A percentile compares a stretch with the other conserved stretches of the same genome.
Evolutionary conservation across 495 filamentous ascomycete species (phyloP).

Genomic region (Lineolata rhizophorae): DNA sequence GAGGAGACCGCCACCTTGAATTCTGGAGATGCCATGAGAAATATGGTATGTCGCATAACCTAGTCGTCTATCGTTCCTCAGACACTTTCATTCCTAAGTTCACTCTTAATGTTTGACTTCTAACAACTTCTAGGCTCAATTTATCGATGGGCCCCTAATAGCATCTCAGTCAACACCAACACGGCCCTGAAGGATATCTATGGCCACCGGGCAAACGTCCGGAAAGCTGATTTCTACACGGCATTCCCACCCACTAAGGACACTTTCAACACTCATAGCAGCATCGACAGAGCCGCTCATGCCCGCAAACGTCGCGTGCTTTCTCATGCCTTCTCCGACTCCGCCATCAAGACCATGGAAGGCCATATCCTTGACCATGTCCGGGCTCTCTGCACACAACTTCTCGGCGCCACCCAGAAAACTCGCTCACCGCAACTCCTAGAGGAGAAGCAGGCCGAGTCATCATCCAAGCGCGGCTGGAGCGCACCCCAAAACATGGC

Average conservation of each 20-base stretch:
- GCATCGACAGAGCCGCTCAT: conserved; percentile 34
- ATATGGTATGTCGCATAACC: conserved; percentile 8
- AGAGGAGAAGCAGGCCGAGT: background rate
- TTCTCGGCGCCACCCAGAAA: conserved; percentile 1
- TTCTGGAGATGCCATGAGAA: conserved; percentile 6
- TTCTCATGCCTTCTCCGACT: conserved; percentile 37
- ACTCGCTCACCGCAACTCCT: conserved; percentile 2
- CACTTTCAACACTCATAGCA: conserved; percentile 35
- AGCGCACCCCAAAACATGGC: conserved; percentile 24
- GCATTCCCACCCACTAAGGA: conserved; percentile 33
- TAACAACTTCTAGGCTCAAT: background rate
- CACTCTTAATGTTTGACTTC: background rate
- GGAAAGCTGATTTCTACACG: conserved; percentile 41
- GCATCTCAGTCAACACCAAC: conserved; percentile 33
- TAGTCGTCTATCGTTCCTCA: background rate
- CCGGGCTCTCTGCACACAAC: conserved; percentile 4
- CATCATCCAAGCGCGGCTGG: conserved; percentile 6
- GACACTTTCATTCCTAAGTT: background rate
- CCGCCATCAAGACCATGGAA: conserved; percentile 32
- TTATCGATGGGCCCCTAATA: conserved; percentile 33
- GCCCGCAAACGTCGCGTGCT: conserved; percentile 42
- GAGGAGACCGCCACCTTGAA: conserved; percentile 10
- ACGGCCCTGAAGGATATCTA: conserved; percentile 38
- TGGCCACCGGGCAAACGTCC: conserved; percentile 34
- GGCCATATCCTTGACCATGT: conserved; percentile 28